Conservation (phyloP, 306 rosid genomes). For the Quercus agrifolia region DNA sequence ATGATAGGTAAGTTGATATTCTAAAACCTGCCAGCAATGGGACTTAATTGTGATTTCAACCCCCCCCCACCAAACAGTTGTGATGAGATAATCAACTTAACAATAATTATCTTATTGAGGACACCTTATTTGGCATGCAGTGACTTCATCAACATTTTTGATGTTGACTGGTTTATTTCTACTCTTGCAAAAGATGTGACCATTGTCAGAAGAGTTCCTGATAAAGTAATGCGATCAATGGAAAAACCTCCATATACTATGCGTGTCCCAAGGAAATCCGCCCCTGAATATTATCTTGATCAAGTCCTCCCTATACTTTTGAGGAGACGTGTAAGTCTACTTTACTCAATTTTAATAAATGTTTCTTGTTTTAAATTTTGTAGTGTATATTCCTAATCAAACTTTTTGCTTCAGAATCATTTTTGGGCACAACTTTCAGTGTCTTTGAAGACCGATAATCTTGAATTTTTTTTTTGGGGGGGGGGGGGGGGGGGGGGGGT, state of each 20-base stretch:
- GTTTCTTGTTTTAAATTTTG: background rate
- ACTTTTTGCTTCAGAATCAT: background rate
- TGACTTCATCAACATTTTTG: constrained; percentile 78
- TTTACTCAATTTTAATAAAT: constrained; percentile 1
- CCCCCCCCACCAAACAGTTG: background rate
- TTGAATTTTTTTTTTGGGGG: background rate
- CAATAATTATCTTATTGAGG: constrained; percentile 7
- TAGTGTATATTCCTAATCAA: background rate
- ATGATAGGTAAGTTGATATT: constrained; percentile 59
- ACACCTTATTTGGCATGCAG: constrained; percentile 40
- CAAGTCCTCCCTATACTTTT: constrained; percentile 93
- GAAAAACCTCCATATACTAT: constrained; percentile 98
- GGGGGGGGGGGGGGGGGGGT: background rate
- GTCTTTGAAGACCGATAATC: background rate
- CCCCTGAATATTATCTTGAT: constrained; percentile 92
- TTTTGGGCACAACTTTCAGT: background rate
- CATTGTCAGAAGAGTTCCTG: constrained; percentile 86
- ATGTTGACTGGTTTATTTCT: constrained; percentile 83
- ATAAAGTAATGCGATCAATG: constrained; percentile 88
- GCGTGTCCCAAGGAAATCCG: constrained; percentile 99
- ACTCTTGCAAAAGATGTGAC: constrained; percentile 83
- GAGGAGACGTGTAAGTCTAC: constrained; percentile 70
- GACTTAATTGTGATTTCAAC: background rate
- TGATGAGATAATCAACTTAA: constrained; percentile 19
- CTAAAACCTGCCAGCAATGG: background rate